phyloP scores from a whole-genome alignment of 2,329 filamentous ascomycete species.

The Xylariaceae sp. region DNA sequence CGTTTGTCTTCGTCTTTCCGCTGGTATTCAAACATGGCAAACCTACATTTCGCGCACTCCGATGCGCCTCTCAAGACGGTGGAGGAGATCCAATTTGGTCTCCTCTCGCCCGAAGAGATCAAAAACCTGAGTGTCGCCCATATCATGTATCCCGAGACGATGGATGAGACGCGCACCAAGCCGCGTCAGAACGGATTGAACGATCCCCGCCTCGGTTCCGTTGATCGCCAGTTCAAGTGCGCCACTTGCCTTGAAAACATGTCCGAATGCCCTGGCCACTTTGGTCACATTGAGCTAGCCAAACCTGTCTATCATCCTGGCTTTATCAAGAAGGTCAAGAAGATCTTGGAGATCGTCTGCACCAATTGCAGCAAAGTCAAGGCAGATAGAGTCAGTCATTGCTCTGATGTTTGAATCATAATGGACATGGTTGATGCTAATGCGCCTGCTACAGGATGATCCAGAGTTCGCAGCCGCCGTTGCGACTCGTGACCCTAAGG shows the following conservation, averaged over 20 bases:
- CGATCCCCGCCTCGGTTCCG: slow-evolving; percentile 91
- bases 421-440: slow-evolving; percentile 56
- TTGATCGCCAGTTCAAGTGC: slow-evolving; percentile 93
- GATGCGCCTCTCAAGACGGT: slow-evolving; percentile 95
- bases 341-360: slow-evolving; percentile 97
- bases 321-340: slow-evolving; percentile 99
- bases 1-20: no score
- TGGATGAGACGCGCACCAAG: slow-evolving; percentile 91
- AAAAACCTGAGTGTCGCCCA: slow-evolving; percentile 97
- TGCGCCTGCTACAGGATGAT: slow-evolving; percentile 61
- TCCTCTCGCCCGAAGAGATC: slow-evolving; percentile 96
- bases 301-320: slow-evolving; percentile 92
- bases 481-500: slow-evolving; percentile 83
- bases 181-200: slow-evolving; percentile 90
- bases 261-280: slow-evolving; percentile 94
- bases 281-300: slow-evolving; percentile 96
- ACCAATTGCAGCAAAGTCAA: slow-evolving; percentile 98
- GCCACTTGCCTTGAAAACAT: slow-evolving; percentile 95
- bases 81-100: slow-evolving; percentile 97
- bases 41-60: slow-evolving; percentile 83
- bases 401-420: slow-evolving; percentile 49
- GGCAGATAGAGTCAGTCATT: slow-evolving; percentile 92
- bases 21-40: slow-evolving; percentile 66
- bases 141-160: slow-evolving; percentile 97
- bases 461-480: slow-evolving; percentile 77